phyloP scores from a whole-genome alignment of 495 filamentous ascomycete genomes.

The Astrothelium subdiscretum region DNA sequence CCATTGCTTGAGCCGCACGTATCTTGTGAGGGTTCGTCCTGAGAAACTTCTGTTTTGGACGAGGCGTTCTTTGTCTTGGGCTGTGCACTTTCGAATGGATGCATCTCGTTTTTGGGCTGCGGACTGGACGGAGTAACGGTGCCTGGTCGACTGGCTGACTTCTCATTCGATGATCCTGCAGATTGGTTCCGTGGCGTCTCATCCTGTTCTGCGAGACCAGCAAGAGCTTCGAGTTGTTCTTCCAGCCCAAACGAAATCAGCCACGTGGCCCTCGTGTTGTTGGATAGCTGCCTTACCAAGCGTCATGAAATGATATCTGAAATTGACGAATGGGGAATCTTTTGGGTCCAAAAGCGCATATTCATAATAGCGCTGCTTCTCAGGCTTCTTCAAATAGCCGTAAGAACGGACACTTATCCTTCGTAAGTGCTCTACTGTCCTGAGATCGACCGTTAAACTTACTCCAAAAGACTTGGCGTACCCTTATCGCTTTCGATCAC shows the following conservation, averaged over 20 bases:
- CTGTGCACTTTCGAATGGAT: neutral
- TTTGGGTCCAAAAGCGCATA: constrained; percentile 34
- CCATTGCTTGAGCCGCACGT: neutral
- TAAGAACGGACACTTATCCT: constrained; percentile 17
- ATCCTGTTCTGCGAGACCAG: neutral
- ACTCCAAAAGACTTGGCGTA: constrained; percentile 7
- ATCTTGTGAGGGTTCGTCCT: neutral
- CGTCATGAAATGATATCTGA: constrained; percentile 29
- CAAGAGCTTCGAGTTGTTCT: constrained; percentile 4
- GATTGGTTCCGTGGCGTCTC: neutral
- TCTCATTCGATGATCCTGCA: neutral
- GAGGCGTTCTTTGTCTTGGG: neutral
- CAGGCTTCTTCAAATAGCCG: constrained; percentile 18
- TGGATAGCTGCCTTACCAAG: constrained; percentile 10
- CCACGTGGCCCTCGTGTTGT: too few species aligned
- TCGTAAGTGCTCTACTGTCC: neutral
- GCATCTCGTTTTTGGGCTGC: neutral
- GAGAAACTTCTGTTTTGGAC: neutral
- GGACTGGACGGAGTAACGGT: neutral
- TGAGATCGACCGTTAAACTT: constrained; percentile 2
- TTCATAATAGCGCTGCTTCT: constrained; percentile 32
- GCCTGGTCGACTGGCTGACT: neutral
- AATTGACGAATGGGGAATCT: constrained; percentile 31
- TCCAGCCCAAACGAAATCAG: neutral
- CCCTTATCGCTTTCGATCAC: neutral